phyloP scores from a whole-genome alignment of 768 basidiomycete species.

The Lactarius deliciosus region DNA sequence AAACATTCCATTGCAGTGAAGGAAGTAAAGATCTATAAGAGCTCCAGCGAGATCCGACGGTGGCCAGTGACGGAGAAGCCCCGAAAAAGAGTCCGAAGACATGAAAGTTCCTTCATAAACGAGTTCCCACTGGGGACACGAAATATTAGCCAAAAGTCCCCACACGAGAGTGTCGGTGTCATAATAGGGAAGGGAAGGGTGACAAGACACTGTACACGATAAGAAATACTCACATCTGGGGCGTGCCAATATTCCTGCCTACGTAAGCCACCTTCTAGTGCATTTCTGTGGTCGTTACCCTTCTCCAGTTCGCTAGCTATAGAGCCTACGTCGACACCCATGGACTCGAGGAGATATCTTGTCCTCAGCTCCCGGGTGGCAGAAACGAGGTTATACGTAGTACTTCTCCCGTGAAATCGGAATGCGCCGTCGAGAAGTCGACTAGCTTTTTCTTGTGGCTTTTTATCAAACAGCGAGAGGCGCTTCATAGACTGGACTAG shows the following conservation, averaged over 20 bases:
- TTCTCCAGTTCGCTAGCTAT: slow-evolving; percentile 10
- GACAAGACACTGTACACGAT: neutral
- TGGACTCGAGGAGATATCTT: slow-evolving; percentile 17
- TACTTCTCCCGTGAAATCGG: slow-evolving; percentile 29
- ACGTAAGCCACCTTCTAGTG: slow-evolving; percentile 3
- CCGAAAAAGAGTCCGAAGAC: slow-evolving; percentile 36
- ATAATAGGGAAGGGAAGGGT: neutral
- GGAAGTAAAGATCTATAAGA: slow-evolving; percentile 71
- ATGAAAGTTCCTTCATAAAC: slow-evolving; percentile 48
- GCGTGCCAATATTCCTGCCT: slow-evolving; percentile 27
- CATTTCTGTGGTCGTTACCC: neutral
- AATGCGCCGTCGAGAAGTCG: slow-evolving; percentile 20
- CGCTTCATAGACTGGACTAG: slow-evolving; percentile 22
- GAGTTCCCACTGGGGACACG: slow-evolving; percentile 54
- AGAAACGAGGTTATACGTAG: slow-evolving; percentile 17
- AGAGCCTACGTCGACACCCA: slow-evolving; percentile 9
- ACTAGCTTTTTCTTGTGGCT: slow-evolving; percentile 22
- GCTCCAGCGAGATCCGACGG: slow-evolving; percentile 54
- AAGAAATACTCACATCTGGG: slow-evolving; percentile 24
- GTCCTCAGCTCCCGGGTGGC: slow-evolving; percentile 16
- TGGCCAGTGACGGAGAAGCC: slow-evolving; percentile 52
- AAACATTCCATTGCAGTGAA: slow-evolving; percentile 53
- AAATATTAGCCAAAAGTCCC: neutral
- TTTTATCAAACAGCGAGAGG: slow-evolving; percentile 22
- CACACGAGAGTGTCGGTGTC: neutral